Evolutionary conservation across 2,329 filamentous ascomycete genomes (phyloP), one percentile per base, ranked within the genome.

Genomic region (Xylaria sp.): DNA sequence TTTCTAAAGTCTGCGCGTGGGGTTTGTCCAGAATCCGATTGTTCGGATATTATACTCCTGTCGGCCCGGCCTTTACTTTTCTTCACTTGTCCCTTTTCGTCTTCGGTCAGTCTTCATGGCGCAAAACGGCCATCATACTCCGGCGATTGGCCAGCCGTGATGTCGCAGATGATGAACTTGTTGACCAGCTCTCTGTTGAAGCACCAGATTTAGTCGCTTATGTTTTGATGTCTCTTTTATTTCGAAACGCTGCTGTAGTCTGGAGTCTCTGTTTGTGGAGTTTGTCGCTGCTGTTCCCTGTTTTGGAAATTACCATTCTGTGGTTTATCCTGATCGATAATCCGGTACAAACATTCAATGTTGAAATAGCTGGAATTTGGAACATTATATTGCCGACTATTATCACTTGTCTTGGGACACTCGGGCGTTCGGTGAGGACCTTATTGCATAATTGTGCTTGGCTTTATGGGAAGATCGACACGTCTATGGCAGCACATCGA

Each of bases 291-390:
- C n/a, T 51, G 2, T 51, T 13, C 9, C 4, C 48, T 13, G 8
- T 51, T 12, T 51, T 51, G 13, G 48, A 51, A 18, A 18, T 31
- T 18, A 28, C 18, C 34, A n/a, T 10, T n/a, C 12, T 62, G 31
- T 62, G 59, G 59, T 46, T 62, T n/a, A 37, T 54, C 31, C 54
- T 51, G 46, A 25, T 62, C 31, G 59, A 62, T 48, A 39, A 62
- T 28, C 59, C 59, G 20, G 25, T 31, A n/a, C 25, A 62, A 31
- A 62, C 59, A 23, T 62, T 62, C 10, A 44, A 25, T 7, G 31
- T 10, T 18, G 44, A 52, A 41, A 34, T 54, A 25, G 48, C 46
- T 28, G 15, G 28, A 25, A n/a, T 54, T 31, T 41, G 48, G 48
- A 51, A 62, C 46, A 39, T 59, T 9, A 41, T 23, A 7, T 44